Evolutionary conservation across 176 grass and related monocot genomes (phyloP).

Genomic region (Carex parvula): DNA sequence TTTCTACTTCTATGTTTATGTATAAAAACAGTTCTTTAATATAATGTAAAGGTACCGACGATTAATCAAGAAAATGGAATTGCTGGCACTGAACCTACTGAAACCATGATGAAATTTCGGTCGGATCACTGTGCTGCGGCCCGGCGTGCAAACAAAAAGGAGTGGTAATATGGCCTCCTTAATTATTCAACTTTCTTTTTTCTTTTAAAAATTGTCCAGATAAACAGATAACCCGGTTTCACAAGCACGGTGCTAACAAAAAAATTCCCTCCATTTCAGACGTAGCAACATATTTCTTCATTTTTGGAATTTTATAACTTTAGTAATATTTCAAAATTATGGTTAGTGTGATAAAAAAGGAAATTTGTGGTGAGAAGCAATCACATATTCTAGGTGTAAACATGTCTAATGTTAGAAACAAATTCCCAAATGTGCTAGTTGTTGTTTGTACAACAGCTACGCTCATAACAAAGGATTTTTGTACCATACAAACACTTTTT

Average conservation of each 20-base stretch:
- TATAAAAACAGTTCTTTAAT: not conserved
- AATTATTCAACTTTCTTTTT: not conserved
- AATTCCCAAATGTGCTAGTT: not conserved
- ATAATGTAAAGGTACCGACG: constrained; percentile 55
- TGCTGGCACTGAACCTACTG: constrained; percentile 57
- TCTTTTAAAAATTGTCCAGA: not conserved
- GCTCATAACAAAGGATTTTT: not conserved
- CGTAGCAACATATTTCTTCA: not conserved
- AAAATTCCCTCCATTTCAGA: not conserved
- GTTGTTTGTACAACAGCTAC: not conserved
- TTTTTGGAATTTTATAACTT: not conserved
- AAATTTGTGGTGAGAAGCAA: not conserved
- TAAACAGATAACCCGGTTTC: not conserved
- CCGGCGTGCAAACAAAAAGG: constrained; percentile 53
- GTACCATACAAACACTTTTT: not conserved
- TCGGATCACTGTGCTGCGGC: constrained; percentile 55
- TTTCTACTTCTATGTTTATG: not conserved
- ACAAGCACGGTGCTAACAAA: not conserved
- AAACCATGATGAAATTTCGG: constrained; percentile 67
- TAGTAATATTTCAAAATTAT: not conserved
- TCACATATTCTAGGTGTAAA: not conserved
- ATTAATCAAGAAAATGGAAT: constrained; percentile 67
- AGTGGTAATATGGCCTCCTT: constrained; percentile 29
- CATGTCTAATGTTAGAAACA: not conserved
- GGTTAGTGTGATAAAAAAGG: not conserved